Evolutionary conservation across 2,329 filamentous ascomycete species (phyloP).

Genomic region (Pseudocercospora macadamiae): DNA sequence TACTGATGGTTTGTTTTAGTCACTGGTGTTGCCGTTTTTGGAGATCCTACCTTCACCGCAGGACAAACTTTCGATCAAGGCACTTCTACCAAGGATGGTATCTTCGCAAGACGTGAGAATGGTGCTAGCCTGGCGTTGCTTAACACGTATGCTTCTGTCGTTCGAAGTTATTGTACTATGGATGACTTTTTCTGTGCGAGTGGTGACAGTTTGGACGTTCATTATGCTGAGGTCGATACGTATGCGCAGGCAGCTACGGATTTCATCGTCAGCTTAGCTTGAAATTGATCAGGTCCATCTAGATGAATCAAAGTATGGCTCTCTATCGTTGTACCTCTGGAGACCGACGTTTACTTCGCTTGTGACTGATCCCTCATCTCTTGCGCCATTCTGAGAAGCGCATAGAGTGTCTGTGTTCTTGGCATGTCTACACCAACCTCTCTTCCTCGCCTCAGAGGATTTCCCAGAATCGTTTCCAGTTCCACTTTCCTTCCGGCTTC

Average conservation of each 20-base stretch:
- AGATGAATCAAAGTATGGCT: no score
- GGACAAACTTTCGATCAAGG: conserved; percentile 37
- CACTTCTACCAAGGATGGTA: conserved; percentile 34
- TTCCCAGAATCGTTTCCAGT: conserved; percentile 71
- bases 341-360: not conserved
- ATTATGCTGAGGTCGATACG: conserved; percentile 19
- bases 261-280: conserved; percentile 12
- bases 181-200: conserved; percentile 26
- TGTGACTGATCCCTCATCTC: conserved; percentile 43
- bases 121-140: conserved; percentile 19
- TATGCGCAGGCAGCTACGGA: conserved; percentile 23
- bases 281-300: not conserved
- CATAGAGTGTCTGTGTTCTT: conserved; percentile 67
- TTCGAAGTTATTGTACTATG: conserved; percentile 25
- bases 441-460: conserved; percentile 67
- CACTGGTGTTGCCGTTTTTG: conserved; percentile 40
- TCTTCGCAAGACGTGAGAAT: conserved; percentile 16
- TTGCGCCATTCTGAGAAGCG: conserved; percentile 65
- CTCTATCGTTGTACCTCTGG: no score
- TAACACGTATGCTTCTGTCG: conserved; percentile 21
- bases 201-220: conserved; percentile 18
- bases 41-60: conserved; percentile 38
- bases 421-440: conserved; percentile 66
- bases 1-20: conserved; percentile 20
- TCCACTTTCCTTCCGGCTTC: conserved; percentile 67